Evolutionary conservation across 2,329 filamentous ascomycete species (phyloP), one percentile per base, ranked within the genome.

Genomic region (Claviceps sorghi): DNA sequence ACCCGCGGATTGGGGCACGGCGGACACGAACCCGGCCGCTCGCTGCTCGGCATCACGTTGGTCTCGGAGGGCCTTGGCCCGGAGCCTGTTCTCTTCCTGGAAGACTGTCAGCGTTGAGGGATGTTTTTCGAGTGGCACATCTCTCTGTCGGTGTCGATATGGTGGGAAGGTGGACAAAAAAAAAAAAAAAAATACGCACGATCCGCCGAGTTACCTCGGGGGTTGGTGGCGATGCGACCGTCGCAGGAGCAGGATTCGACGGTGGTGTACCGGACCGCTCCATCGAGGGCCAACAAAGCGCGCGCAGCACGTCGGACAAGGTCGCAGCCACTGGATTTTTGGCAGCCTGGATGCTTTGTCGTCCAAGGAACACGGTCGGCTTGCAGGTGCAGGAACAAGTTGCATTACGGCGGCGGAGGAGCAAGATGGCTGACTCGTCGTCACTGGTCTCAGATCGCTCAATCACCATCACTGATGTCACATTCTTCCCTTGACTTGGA

Each of bases 11-110:
- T 74, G 71, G 51, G 69, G 70, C 41, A 70, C 65, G 19, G 70
- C 60, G 10, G 71, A 65, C 45, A 66, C 65, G 54, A 60, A 60
- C 56, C 72, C 69, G 49, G 72, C 61, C 55, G 73, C 67, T 61
- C 72, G 72, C 55, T 73, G 68, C 54, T 83, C 80, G 36, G 83
- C 81, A 61, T 89, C 82, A 54, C 78, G 78, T 61, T 84, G 82
- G 58, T 87, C 80, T 53, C 86, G 84, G 19, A 90, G 74, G 2
- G 89, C 90, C 75, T 96, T 97, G 52, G 93, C 88, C 69, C 83
- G 86, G 32, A 96, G 78, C 21, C 91, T 81, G 60, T 83, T 90
- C 66, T 91, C 82, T 79, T 96, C 91, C 86, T 93, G 54, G 3
- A 45, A 6, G 15, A 1, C n/a, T 49, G 54, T 60, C 45, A 62